These are phyloP conservation scores for Trapa incisa DNA, from an alignment of 345 rosid genomes.

Conservation along the genomic window DNA sequence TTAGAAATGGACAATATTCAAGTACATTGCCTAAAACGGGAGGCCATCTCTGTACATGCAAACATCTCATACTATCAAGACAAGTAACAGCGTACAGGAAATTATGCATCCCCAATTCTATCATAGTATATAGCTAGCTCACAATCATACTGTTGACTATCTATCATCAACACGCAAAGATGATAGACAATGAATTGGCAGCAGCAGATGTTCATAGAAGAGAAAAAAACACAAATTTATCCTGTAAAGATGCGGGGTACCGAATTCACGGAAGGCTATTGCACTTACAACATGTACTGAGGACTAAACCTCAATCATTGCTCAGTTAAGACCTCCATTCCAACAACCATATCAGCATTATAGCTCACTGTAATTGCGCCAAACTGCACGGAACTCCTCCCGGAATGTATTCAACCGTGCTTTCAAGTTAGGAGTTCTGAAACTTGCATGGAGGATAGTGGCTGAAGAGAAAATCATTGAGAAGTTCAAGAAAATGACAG, in stretches of 20 bases:
- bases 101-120: background rate
- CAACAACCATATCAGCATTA: slow-evolving; percentile 17
- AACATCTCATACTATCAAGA: background rate
- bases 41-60: no score
- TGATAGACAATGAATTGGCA: background rate
- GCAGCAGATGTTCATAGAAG: background rate
- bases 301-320: slow-evolving; percentile 1
- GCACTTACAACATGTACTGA: background rate
- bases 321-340: background rate
- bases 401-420: slow-evolving; percentile 93
- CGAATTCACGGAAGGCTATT: background rate
- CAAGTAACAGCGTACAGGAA: background rate
- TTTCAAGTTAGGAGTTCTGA: slow-evolving; percentile 91
- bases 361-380: slow-evolving; percentile 97
- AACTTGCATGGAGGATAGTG: slow-evolving; percentile 80
- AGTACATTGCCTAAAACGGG: no score
- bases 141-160: background rate
- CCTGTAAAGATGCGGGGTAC: background rate
- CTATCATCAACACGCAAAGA: background rate
- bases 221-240: no score
- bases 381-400: slow-evolving; percentile 91
- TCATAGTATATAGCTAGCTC: background rate
- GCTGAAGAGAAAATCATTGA: slow-evolving; percentile 26
- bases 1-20: no score
- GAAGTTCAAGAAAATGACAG: slow-evolving; percentile 7